Evolutionary conservation across 768 basidiomycete species (phyloP), one percentile per base, ranked within the genome.

Genomic region (Lactifluus pinguis): DNA sequence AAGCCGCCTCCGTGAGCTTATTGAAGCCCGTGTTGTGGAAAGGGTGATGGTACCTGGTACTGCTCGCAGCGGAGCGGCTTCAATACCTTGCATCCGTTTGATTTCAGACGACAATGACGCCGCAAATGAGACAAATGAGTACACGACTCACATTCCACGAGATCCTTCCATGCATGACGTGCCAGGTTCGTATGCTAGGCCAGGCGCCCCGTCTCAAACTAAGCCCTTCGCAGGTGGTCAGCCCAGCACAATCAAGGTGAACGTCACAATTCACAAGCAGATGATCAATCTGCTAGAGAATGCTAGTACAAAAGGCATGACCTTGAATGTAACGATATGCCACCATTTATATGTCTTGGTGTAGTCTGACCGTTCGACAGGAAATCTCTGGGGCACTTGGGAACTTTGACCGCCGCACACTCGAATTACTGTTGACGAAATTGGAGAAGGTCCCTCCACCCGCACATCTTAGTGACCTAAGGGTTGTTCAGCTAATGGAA

Each of bases 361-460:
- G 30, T 42, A 48, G 49, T 25, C 34, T 41, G n/a, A 49, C 14
- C 14, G 34, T 8, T 47, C 17, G 13, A 44, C 58, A 91, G 89
- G 86, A 88, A 69, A 73, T 89, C 11, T 82, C 85, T 47, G 65
- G 68, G 13, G 76, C 81, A 34, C 76, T 93, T 19, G 80, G 82
- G 65, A 77, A 83, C 62, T 87, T 93, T 61, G 89, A 94, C 70
- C 82, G 81, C 68, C 85, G 93, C 30, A 91, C 87, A 1, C 78
- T 94, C 52, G 93, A 95, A 69, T 79, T 91, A n/a, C 74, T 92
- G 29, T 79, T 94, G 36, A 77, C 79, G 15, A 82, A 87, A 48
- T 82, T 87, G 21, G 84, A 84, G 65, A 84, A 79, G 67, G 76
- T 69, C 60, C 76, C 76, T 10, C 83, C 85, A 14, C 92, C 92